Percentiles rank a stretch among this genome's conserved stretches.
Conservation (phyloP, 768 basidiomycete genomes). For the Cyclocybe aegerita region DNA sequence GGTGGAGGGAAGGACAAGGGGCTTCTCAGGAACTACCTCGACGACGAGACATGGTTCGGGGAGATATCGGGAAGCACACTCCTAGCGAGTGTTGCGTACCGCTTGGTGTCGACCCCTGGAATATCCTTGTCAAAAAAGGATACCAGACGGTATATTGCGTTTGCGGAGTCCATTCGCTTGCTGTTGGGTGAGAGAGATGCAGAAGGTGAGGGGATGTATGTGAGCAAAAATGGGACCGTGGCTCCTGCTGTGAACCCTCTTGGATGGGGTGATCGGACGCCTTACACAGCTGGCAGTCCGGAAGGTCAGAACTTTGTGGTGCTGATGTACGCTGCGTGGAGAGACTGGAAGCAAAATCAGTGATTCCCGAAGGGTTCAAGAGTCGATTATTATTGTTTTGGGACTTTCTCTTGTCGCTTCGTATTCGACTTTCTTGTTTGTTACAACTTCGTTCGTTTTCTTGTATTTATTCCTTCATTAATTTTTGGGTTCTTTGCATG, state of each 20-base stretch:
- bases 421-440: too few relatives aligned
- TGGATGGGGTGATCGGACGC: slow-evolving; percentile 27
- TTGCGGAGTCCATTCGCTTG: slow-evolving; percentile 25
- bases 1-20: slow-evolving; percentile 16
- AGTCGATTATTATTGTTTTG: too few relatives aligned
- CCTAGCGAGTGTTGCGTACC: slow-evolving; percentile 34
- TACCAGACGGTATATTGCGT: slow-evolving; percentile 17
- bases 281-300: slow-evolving; percentile 35
- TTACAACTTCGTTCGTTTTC: too few relatives aligned
- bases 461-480: too few relatives aligned
- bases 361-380: too few relatives aligned
- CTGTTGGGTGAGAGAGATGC: slow-evolving; percentile 18
- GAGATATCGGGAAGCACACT: slow-evolving; percentile 37
- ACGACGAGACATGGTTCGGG: slow-evolving; percentile 33
- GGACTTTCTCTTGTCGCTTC: too few relatives aligned
- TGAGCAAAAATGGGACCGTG: slow-evolving; percentile 28
- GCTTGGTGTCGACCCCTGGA: slow-evolving; percentile 24
- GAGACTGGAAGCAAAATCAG: slow-evolving; percentile 25
- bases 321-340: slow-evolving; percentile 38
- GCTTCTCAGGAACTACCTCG: slow-evolving; percentile 35
- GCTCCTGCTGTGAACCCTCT: slow-evolving; percentile 38
- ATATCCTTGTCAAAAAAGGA: slow-evolving; percentile 1
- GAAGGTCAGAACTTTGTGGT: slow-evolving; percentile 39
- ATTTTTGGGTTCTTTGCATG: too few relatives aligned
- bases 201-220: slow-evolving; percentile 12